Conservation (phyloP, 2,329 filamentous ascomycete species). For the Bipolaris sorokiniana region DNA sequence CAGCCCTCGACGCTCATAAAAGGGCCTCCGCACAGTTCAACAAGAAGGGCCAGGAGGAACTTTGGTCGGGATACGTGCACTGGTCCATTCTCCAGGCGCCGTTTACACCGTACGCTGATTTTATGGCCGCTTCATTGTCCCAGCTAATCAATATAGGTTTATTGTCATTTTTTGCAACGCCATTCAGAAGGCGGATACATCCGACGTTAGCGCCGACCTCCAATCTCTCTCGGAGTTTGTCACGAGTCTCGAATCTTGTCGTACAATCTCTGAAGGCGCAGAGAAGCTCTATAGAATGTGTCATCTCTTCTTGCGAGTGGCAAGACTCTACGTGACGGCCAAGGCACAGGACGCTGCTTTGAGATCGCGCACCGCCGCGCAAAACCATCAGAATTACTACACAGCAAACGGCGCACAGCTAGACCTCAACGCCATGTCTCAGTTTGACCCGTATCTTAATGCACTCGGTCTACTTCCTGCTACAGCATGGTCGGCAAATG, state of each 20-base stretch:
- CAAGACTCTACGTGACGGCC: slow-evolving; percentile 66
- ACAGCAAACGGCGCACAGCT: slow-evolving; percentile 22
- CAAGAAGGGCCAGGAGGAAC: slow-evolving; percentile 38
- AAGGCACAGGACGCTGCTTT: slow-evolving; percentile 54
- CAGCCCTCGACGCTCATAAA: slow-evolving; percentile 41
- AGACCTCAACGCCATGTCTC: slow-evolving; percentile 37
- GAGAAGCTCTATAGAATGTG: slow-evolving; percentile 68
- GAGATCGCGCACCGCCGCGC: slow-evolving; percentile 8
- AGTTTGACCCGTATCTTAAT: slow-evolving; percentile 69
- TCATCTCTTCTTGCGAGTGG: slow-evolving; percentile 66
- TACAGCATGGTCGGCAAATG: slow-evolving; percentile 30
- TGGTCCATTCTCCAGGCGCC: slow-evolving; percentile 48
- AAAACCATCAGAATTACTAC: slow-evolving; percentile 19
- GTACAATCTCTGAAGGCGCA: slow-evolving; percentile 63
- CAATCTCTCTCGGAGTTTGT: slow-evolving; percentile 63
- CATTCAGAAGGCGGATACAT: slow-evolving; percentile 59
- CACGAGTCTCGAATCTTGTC: slow-evolving; percentile 59
- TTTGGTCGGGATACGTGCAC: slow-evolving; percentile 46
- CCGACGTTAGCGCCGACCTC: slow-evolving; percentile 64
- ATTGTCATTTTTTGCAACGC: slow-evolving; percentile 58
- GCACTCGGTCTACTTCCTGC: slow-evolving; percentile 66
- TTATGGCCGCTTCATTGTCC: neutral
- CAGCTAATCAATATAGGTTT: slow-evolving; percentile 35
- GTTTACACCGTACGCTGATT: slow-evolving; percentile 50
- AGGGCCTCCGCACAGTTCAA: slow-evolving; percentile 41